phyloP scores from a whole-genome alignment of 176 grass and related monocot species.

The Eremochloa ophiuroides region DNA sequence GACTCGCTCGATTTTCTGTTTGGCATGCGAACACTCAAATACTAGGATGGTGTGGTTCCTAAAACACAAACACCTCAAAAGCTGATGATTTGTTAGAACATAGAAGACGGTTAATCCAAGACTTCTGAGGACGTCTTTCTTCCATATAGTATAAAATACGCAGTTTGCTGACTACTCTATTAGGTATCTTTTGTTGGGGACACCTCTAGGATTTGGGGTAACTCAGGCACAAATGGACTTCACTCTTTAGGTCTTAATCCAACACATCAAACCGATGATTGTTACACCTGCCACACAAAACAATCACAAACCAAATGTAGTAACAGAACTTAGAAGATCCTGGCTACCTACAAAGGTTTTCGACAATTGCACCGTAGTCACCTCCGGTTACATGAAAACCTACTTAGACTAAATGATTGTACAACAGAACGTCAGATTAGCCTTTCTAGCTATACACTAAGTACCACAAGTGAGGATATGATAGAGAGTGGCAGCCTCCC shows the following conservation, averaged over 20 bases:
- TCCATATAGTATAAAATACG: too few species aligned
- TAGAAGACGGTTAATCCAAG: background rate
- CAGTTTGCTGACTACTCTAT: too few species aligned
- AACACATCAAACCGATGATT: background rate
- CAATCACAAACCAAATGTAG: background rate
- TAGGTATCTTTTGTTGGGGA: too few species aligned
- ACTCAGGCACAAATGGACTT: background rate
- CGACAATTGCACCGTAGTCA: background rate
- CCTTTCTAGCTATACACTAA: background rate
- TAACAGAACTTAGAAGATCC: background rate
- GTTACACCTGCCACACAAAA: background rate
- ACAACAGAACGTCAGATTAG: background rate
- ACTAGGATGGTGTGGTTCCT: too few species aligned
- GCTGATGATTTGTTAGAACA: background rate
- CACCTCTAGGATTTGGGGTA: too few species aligned
- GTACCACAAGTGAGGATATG: slow-evolving; percentile 2
- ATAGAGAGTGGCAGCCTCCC: slow-evolving; percentile 30
- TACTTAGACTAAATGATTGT: background rate
- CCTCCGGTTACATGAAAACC: background rate
- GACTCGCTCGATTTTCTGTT: too few species aligned
- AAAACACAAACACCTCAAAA: too few species aligned
- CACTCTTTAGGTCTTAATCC: background rate
- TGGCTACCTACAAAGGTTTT: background rate
- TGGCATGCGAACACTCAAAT: too few species aligned
- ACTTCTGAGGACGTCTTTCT: background rate